Conservation (phyloP, 306 rosid species). For the Citrullus mucosospermus region DNA sequence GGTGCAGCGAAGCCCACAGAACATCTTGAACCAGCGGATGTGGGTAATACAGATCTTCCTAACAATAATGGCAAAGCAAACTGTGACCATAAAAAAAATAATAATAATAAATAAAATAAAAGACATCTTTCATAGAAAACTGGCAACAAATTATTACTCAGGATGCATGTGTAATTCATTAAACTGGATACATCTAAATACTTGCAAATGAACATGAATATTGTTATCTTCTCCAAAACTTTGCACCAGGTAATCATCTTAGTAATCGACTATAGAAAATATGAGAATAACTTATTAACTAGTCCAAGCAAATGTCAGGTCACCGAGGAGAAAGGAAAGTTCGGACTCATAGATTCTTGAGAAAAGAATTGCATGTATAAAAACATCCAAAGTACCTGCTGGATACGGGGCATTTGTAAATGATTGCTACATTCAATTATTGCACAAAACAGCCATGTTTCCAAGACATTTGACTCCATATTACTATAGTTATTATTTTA, state of each 20-base stretch:
- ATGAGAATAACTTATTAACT: not conserved
- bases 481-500: not conserved
- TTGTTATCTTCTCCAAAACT: not conserved
- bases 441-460: not conserved
- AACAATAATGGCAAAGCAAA: constrained; percentile 10
- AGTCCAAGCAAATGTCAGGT: not conserved
- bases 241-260: not conserved
- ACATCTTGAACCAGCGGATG: constrained; percentile 78
- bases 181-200: not conserved
- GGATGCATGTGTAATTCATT: not conserved
- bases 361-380: not conserved
- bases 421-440: not conserved
- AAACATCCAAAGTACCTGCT: not conserved
- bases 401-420: not conserved
- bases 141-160: not conserved
- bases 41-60: constrained; percentile 87
- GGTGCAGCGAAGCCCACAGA: constrained; percentile 72
- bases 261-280: not conserved
- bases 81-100: not conserved
- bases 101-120: too few relatives aligned
- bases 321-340: not conserved
- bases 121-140: not conserved
- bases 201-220: not conserved
- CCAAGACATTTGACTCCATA: not conserved
- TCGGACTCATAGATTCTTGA: not conserved